Conservation (phyloP, 495 filamentous ascomycete species). For the Tetracladium setigerum region DNA sequence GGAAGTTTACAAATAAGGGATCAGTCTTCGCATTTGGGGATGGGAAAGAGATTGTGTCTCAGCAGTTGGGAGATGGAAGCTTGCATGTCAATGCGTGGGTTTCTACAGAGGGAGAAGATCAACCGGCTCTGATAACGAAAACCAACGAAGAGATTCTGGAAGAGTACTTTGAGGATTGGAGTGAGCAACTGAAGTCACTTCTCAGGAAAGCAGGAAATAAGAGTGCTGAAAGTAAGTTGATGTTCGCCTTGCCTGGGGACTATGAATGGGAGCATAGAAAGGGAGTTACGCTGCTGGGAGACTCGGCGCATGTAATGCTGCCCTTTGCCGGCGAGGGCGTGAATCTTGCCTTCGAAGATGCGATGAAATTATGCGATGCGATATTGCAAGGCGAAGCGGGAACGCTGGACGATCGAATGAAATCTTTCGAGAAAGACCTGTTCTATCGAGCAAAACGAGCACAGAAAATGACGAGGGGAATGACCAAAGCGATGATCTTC, state of each 20-base stretch:
- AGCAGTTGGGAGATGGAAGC: constrained; percentile 43
- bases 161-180: constrained; percentile 2
- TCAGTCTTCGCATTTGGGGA: constrained; percentile 37
- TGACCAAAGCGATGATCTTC: constrained; percentile 21
- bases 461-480: constrained; percentile 19
- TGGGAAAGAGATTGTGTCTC: constrained; percentile 29
- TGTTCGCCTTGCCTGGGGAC: constrained; percentile 48
- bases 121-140: constrained; percentile 2
- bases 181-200: background rate
- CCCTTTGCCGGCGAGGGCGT: constrained; percentile 55
- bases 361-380: constrained; percentile 40
- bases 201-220: constrained; percentile 9
- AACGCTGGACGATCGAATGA: constrained; percentile 12
- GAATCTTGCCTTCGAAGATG: constrained; percentile 49
- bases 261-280: constrained; percentile 38
- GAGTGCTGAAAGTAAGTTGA: constrained; percentile 18
- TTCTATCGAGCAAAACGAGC: constrained; percentile 10
- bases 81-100: constrained; percentile 27
- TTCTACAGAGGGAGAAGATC: constrained; percentile 3
- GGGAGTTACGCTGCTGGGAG: constrained; percentile 49
- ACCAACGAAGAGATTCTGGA: background rate
- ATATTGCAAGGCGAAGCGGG: constrained; percentile 10
- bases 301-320: constrained; percentile 56
- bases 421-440: constrained; percentile 21
- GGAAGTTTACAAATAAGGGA: constrained; percentile 36